Base-by-base conservation (phyloP, 192 early-diverging fungal genomes). In the Radiomyces spectabilis region DNA sequence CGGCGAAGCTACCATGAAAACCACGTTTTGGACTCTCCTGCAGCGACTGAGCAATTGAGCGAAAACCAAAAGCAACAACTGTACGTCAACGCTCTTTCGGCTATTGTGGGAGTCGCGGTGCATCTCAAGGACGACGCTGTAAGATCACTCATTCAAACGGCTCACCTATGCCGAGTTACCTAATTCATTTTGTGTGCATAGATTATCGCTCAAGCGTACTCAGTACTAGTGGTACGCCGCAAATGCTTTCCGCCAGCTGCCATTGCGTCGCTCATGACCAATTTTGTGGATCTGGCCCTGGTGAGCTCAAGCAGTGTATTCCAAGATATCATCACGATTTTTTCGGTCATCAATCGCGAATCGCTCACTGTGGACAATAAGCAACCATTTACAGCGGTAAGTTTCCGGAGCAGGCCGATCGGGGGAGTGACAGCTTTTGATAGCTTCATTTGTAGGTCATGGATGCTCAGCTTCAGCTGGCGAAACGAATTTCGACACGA, bases 181-280 rank as follows among this genome's bases (percentile, higher is more conserved):
- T 38, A 21, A 38, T 26, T 46, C 1, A 16, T 56, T 37, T 13
- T 0, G 30, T 31, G 3, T 18, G 3, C 8, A 47, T 66, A 81
- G 79, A 79, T 80, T 51, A 78, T 81, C 1, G 65, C 76, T 1
- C 55, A 72, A 53, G 78, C 76, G 32, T 80, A 81, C 18, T 82
- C 81, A 12, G 81, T 83, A 71, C 65, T 89, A 53, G 52, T 80
- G 38, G 72, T 78, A 44, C 77, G 79, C 24, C 73, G 82, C 37
- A 77, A 78, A 45, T 71, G 78, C 29, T 53, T 69, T 39, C 66
- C 66, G 35, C 49, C 73, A 0, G 61, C 75, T 16, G 54, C 83
- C 38, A 68, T 66, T 16, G 65, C 72, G 15, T 66, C 77, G 9
- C 65, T 80, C 21, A 65, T 87, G 8, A 66, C 78, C 41, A 67